Base-by-base conservation (phyloP, 371 early-diverging fungal genomes). In the Fennellomyces sp. region DNA sequence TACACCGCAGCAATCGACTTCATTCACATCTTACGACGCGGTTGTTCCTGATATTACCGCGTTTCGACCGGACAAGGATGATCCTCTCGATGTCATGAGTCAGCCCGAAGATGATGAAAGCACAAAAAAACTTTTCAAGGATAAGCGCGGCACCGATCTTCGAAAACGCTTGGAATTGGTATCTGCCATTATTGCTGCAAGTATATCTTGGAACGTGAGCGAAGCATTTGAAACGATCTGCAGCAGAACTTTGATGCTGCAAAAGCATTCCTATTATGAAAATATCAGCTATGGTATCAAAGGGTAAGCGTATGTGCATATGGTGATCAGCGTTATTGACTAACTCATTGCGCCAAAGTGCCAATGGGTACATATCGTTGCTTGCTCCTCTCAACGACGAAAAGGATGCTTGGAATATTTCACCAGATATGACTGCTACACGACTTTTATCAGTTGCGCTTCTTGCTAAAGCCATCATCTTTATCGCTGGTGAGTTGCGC, bases 391-490 rank as follows among this genome's bases (percentile, higher is more conserved):
- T 56, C 2, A 58, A 56, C 5, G 71, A 61, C 19, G 69, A 75
- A 36, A 65, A 68, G 5, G 64, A 63, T 3, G 69, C 77, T 1
- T 91, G 91, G 91, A 75, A 63, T 1, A 63, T 88, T 5, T 90
- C 90, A 0, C 68, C 85, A 2, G 80, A 84, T 3, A 63, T 86
- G 69, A 85, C 88, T 1, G 89, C 90, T 0, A 76, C 79, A 10
- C 68, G 85, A 17, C 56, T 87, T 17, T 65, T 91, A 11, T 78
- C 83, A 0, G 77, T 90, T 31, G 70, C 88, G 1, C 65, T 88
- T 2, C 61, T 91, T 13, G 61, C 80, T 23, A 80, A 80, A 41
- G 73, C 80, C 7, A 70, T 91, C 45, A 70, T 72, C 0, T 72
- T 53, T 47, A 73, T 64, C 52, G 72, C 66, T 60, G 82, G 65